Percentiles rank a stretch among this genome's conserved stretches.
Conservation (phyloP, 2,329 filamentous ascomycete genomes). For the Epichloe baconii region DNA sequence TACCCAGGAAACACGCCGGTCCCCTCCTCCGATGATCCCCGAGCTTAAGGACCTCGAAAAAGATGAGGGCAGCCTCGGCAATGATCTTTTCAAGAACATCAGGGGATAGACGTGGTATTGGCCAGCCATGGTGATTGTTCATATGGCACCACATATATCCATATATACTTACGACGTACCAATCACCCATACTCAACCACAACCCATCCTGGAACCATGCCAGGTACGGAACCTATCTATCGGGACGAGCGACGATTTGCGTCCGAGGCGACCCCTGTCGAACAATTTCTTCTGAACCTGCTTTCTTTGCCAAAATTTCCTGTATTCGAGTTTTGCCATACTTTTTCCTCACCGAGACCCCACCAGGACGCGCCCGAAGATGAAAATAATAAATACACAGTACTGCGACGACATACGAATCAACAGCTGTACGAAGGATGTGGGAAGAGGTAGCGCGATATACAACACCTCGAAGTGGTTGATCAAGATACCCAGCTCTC, state of each 20-base stretch:
- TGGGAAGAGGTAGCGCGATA: constrained; percentile 1
- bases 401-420: constrained; percentile 1
- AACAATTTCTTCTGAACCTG: constrained; percentile 4
- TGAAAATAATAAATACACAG: not conserved
- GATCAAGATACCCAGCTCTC: constrained; percentile 28
- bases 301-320: constrained; percentile 7
- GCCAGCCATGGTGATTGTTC: not conserved
- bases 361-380: not conserved
- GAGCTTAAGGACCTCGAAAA: constrained; percentile 40
- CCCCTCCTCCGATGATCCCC: constrained; percentile 48
- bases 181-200: not conserved
- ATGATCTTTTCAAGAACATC: constrained; percentile 47
- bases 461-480: constrained; percentile 16
- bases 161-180: not conserved
- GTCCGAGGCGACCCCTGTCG: constrained; percentile 10
- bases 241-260: constrained; percentile 14
- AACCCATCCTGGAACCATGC: not conserved
- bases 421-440: not conserved
- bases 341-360: not conserved
- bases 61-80: constrained; percentile 32
- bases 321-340: not conserved
- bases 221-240: constrained; percentile 6
- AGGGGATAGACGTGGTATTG: constrained; percentile 25
- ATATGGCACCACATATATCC: not conserved
- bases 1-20: constrained; percentile 28